These are phyloP conservation scores for Corylus avellana DNA, from an alignment of 306 rosid genomes.

Conservation along the genomic window DNA sequence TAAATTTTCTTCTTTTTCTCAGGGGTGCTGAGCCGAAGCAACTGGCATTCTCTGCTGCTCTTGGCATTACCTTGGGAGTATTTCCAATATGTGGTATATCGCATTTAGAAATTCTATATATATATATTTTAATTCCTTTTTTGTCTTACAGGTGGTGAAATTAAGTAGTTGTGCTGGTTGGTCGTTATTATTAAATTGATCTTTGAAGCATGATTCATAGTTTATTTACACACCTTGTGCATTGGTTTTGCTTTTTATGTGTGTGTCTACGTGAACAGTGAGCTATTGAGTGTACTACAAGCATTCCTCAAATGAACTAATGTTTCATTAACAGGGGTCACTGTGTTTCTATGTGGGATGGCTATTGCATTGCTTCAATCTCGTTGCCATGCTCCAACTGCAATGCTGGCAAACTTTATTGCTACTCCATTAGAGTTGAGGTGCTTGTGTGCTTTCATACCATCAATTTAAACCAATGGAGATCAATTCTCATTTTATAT, in stretches of 20 bases:
- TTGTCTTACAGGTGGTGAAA: not conserved
- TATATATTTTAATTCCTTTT: not conserved
- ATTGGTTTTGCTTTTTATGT: not conserved
- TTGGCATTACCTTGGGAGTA: constrained; percentile 81
- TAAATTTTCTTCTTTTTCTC: constrained; percentile 18
- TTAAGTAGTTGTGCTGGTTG: constrained; percentile 14
- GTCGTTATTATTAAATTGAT: not conserved
- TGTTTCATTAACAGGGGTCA: constrained; percentile 60
- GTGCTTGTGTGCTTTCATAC: constrained; percentile 39
- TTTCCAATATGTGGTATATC: constrained; percentile 84
- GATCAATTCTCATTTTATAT: not conserved
- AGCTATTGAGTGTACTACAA: not conserved
- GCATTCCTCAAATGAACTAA: constrained; percentile 5
- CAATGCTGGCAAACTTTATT: constrained; percentile 81
- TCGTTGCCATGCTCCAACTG: constrained; percentile 80
- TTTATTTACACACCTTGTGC: constrained; percentile 9
- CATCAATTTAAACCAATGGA: constrained; percentile 3
- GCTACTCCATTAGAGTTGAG: constrained; percentile 94
- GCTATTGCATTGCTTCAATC: constrained; percentile 73
- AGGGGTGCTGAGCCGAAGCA: constrained; percentile 93
- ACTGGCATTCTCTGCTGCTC: constrained; percentile 89
- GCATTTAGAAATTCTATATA: not conserved
- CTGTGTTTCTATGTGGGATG: constrained; percentile 75
- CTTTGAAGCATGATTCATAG: not conserved
- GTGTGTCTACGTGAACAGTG: not conserved